Conservation (phyloP, 23 red algal genomes). For the Gracilaria domingensis region DNA sequence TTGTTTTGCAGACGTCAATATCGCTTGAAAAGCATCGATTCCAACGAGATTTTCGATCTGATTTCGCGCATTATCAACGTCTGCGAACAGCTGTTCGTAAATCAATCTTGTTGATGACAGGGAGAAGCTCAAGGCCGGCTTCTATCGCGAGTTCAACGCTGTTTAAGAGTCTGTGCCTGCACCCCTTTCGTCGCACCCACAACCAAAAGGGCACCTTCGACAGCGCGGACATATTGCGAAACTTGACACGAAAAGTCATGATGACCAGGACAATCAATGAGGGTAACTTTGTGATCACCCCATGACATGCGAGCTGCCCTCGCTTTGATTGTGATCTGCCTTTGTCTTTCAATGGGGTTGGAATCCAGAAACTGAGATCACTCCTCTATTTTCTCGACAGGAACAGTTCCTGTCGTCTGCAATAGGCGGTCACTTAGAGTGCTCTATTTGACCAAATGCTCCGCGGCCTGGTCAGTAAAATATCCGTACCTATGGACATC, state of each 20-base stretch:
- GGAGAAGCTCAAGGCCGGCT: constrained; percentile 71
- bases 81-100: constrained; percentile 80
- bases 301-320: constrained; percentile 82
- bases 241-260: constrained; percentile 94
- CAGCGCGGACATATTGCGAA: constrained; percentile 75
- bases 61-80: constrained; percentile 44
- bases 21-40: constrained; percentile 43
- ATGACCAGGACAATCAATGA: constrained; percentile 96
- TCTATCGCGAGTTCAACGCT: constrained; percentile 77
- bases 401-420: constrained; percentile 77
- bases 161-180: constrained; percentile 91
- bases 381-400: constrained; percentile 41
- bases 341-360: constrained; percentile 84
- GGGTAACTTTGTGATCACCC: constrained; percentile 63
- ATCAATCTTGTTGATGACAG: constrained; percentile 97
- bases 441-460: constrained; percentile 25
- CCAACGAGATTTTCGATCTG: constrained; percentile 79
- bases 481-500: neutral
- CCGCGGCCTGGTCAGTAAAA: neutral
- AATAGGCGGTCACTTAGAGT: constrained; percentile 72
- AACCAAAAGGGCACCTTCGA: constrained; percentile 83
- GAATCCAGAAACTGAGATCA: constrained; percentile 86
- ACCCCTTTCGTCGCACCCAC: constrained; percentile 90
- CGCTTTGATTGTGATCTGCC: constrained; percentile 95
- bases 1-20: constrained; percentile 86